These are phyloP conservation scores for Bruguiera hainesii DNA, from an alignment of 441 rosid genomes.

Conservation along the genomic window DNA sequence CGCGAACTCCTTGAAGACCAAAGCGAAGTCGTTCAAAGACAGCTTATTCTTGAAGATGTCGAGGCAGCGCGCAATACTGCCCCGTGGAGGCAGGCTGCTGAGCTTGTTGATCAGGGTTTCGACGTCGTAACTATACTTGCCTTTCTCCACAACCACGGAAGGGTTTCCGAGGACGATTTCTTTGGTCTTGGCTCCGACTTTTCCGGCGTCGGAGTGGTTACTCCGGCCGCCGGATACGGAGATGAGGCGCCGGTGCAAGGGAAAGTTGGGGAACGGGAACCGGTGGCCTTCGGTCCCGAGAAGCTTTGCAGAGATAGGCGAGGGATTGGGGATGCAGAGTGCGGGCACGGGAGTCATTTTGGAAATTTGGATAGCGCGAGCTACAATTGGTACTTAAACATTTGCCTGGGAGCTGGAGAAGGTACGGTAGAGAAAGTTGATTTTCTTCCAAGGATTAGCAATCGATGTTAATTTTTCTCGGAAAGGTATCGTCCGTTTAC, in stretches of 20 bases:
- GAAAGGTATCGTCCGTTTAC: conserved; percentile 14
- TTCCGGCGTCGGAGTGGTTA: conserved; percentile 23
- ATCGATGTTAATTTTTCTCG: neutral
- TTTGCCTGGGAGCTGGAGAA: neutral
- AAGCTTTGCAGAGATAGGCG: conserved; percentile 30
- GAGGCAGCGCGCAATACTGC: conserved; percentile 87
- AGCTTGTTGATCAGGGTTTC: conserved; percentile 92
- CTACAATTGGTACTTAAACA: neutral
- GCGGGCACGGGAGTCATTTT: conserved; percentile 49
- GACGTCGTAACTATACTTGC: conserved; percentile 90
- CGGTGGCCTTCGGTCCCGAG: conserved; percentile 10
- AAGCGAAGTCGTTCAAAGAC: conserved; percentile 71
- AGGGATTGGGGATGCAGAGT: conserved; percentile 43
- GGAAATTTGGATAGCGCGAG: conserved; percentile 31
- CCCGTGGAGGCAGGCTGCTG: conserved; percentile 93
- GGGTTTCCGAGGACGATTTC: conserved; percentile 78
- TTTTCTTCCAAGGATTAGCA: conserved; percentile 11
- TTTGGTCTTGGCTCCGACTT: conserved; percentile 48
- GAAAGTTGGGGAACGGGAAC: conserved; percentile 26
- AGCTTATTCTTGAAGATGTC: conserved; percentile 88
- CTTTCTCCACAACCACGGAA: conserved; percentile 72
- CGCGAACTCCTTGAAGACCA: conserved; percentile 91
- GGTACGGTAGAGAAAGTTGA: neutral
- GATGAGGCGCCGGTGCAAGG: conserved; percentile 31
- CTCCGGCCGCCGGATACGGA: conserved; percentile 29